Percentiles rank a stretch among this genome's conserved stretches.
phyloP scores from a whole-genome alignment of 1,284 basidiomycete species.

The Inonotus obliquus region DNA sequence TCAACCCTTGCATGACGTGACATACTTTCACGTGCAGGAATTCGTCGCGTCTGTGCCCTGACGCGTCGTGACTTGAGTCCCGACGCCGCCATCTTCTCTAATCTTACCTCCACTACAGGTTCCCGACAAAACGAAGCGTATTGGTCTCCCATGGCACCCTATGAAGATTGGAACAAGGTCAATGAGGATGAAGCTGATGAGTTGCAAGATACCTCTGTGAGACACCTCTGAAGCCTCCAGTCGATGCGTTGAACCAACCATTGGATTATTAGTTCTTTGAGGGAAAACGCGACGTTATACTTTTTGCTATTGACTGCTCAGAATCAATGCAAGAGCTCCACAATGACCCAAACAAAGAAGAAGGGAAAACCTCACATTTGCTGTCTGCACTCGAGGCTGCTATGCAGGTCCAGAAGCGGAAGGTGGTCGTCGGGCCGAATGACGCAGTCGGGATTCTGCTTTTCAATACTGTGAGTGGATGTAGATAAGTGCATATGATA shows the following conservation, averaged over 20 bases:
- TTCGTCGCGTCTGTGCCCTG: too few species aligned
- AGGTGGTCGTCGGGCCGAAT: conserved; percentile 82
- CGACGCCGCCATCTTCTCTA: not conserved
- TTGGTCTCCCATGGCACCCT: conserved; percentile 43
- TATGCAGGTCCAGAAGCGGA: conserved; percentile 81
- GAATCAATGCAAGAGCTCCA: conserved; percentile 77
- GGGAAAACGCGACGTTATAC: conserved; percentile 74
- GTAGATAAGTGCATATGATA: not conserved
- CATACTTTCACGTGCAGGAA: too few species aligned
- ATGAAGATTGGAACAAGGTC: conserved; percentile 70
- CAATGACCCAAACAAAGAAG: conserved; percentile 56
- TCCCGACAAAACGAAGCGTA: not conserved
- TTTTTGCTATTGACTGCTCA: conserved; percentile 94
- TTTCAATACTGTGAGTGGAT: conserved; percentile 80
- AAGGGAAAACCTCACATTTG: conserved; percentile 59
- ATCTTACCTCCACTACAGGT: not conserved
- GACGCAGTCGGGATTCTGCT: conserved; percentile 88
- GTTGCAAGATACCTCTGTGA: conserved; percentile 62
- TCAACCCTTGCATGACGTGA: too few species aligned
- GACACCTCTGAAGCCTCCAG: conserved; percentile 22
- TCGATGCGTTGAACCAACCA: not conserved
- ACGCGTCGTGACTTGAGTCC: not conserved
- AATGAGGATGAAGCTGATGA: conserved; percentile 79
- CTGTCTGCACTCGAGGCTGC: conserved; percentile 76
- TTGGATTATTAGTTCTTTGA: conserved; percentile 53